Conservation (phyloP, 768 basidiomycete species). For the Xerocomus potaroensis region DNA sequence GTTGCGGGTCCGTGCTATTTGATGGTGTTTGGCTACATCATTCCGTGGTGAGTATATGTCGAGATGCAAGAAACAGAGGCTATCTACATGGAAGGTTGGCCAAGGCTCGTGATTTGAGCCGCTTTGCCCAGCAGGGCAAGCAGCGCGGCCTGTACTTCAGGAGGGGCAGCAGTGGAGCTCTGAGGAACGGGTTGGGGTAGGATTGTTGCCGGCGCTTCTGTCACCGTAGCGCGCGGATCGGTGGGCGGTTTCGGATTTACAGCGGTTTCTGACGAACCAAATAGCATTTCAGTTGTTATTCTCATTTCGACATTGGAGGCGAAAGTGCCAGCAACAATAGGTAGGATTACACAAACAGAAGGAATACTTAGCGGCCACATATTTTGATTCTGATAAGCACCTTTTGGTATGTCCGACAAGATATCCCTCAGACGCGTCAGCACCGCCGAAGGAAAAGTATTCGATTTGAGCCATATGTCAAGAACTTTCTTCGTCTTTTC, state of each 20-base stretch:
- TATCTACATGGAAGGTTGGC: conserved; percentile 36
- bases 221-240: conserved; percentile 37
- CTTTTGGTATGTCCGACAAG: conserved; percentile 70
- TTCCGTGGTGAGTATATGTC: conserved; percentile 1
- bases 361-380: conserved; percentile 81
- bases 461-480: conserved; percentile 94
- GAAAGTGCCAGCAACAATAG: conserved; percentile 41
- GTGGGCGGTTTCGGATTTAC: conserved; percentile 35
- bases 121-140: conserved; percentile 70
- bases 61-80: conserved; percentile 1
- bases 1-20: conserved; percentile 46
- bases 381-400: conserved; percentile 71
- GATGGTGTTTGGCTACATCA: conserved; percentile 56
- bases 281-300: conserved; percentile 58
- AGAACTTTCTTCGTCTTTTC: conserved; percentile 97
- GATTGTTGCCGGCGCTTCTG: conserved; percentile 25
- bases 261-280: conserved; percentile 51
- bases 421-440: conserved; percentile 69
- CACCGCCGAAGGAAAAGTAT: conserved; percentile 79
- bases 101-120: conserved; percentile 39
- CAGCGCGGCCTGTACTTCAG: conserved; percentile 56
- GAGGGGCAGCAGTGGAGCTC: conserved; percentile 21
- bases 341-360: conserved; percentile 63
- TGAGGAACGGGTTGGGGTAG: conserved; percentile 26
- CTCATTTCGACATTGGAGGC: conserved; percentile 51